Evolutionary conservation across 2,329 filamentous ascomycete genomes (phyloP).

Genomic region (Talaromyces sp.): DNA sequence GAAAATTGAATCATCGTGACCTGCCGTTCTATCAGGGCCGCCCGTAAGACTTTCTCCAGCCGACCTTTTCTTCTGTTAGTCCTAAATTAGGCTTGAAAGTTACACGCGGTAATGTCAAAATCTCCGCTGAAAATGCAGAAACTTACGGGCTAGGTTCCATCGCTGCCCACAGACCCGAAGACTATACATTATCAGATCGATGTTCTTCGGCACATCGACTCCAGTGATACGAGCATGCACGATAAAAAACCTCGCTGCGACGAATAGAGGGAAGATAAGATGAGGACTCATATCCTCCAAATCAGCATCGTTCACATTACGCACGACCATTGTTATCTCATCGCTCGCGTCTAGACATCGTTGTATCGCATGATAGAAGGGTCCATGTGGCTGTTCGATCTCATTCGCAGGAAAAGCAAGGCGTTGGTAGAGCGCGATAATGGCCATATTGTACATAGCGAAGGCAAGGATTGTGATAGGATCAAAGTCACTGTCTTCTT

Average conservation of each 20-base stretch:
- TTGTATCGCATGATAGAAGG: conserved; percentile 6
- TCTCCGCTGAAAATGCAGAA: not conserved
- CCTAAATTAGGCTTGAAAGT: not conserved
- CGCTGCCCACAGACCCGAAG: conserved; percentile 3
- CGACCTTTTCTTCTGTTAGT: not conserved
- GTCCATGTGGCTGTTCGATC: not conserved
- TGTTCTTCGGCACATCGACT: not conserved
- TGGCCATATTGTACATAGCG: conserved; percentile 3
- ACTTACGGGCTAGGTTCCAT: conserved; percentile 5
- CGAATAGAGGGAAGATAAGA: conserved; percentile 9
- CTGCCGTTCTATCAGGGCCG: not conserved
- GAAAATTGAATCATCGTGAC: conserved; percentile 9
- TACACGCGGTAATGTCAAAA: not conserved
- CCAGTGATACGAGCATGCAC: conserved; percentile 3
- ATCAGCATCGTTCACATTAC: conserved; percentile 1
- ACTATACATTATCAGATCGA: conserved; percentile 4
- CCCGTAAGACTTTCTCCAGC: not conserved
- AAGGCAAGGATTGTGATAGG: conserved; percentile 1
- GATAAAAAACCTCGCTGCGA: conserved; percentile 5
- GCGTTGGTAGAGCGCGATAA: conserved; percentile 1
- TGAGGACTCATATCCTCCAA: conserved; percentile 5
- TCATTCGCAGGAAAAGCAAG: conserved; percentile 7
- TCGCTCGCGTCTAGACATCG: conserved; percentile 8
- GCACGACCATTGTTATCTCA: conserved; percentile 4
- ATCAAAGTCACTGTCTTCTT: not conserved